These are phyloP conservation scores for Xylariaceae sp. DNA, from an alignment of 2,329 filamentous ascomycete genomes.

Conservation along the genomic window DNA sequence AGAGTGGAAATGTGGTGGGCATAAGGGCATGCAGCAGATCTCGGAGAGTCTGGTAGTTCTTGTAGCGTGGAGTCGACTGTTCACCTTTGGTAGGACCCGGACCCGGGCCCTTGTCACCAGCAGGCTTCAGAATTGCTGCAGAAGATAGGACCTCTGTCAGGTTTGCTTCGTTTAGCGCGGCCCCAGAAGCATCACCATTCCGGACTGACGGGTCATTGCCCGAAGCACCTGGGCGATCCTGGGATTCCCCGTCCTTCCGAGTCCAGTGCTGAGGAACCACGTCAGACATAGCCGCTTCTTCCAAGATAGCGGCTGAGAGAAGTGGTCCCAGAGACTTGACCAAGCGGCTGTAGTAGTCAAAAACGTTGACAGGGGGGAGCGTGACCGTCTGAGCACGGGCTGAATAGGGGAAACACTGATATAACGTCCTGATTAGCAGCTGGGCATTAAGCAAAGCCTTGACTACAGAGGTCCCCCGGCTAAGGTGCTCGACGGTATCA, in stretches of 20 bases:
- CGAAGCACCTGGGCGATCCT: constrained; percentile 10
- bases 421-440: constrained; percentile 66
- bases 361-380: constrained; percentile 72
- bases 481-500: constrained; percentile 34
- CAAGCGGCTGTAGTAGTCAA: constrained; percentile 72
- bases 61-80: constrained; percentile 34
- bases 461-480: constrained; percentile 65
- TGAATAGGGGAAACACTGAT: constrained; percentile 64
- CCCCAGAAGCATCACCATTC: constrained; percentile 4
- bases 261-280: constrained; percentile 64
- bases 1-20: constrained; percentile 72
- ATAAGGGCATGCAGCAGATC: constrained; percentile 73
- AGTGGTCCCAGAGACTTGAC: constrained; percentile 70
- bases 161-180: constrained; percentile 16
- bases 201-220: constrained; percentile 6
- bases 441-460: constrained; percentile 74
- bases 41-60: constrained; percentile 72
- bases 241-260: constrained; percentile 17
- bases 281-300: constrained; percentile 70
- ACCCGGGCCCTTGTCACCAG: constrained; percentile 10
- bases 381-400: constrained; percentile 56
- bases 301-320: constrained; percentile 72
- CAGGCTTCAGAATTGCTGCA: constrained; percentile 16
- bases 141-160: constrained; percentile 19
- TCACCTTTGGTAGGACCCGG: constrained; percentile 16